Percentiles rank a stretch among this genome's conserved stretches.
phyloP scores from a whole-genome alignment of 495 filamentous ascomycete species.

The Cladorrhinum samala region DNA sequence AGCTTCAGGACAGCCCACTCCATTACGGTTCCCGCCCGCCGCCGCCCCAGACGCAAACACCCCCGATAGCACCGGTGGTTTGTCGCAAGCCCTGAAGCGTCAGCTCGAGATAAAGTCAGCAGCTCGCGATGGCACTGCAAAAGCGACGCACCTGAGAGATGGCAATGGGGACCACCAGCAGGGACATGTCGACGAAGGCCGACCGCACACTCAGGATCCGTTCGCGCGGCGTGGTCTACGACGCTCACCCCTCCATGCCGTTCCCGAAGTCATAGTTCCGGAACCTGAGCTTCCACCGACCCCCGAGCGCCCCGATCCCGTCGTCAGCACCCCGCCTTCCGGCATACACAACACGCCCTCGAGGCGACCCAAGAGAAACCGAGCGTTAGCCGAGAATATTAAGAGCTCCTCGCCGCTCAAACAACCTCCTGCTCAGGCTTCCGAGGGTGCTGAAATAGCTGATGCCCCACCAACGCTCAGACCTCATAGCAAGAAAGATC shows the following conservation, averaged over 20 bases:
- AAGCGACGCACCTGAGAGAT: constrained; percentile 34
- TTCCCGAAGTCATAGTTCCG: constrained; percentile 27
- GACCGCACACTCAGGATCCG: constrained; percentile 29
- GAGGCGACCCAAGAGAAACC: constrained; percentile 35
- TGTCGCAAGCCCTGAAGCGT: constrained; percentile 9
- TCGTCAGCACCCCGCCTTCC: constrained; percentile 43
- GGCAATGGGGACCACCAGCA: constrained; percentile 4
- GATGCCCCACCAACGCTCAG: too few species aligned
- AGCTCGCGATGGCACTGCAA: constrained; percentile 26
- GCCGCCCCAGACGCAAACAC: constrained; percentile 19
- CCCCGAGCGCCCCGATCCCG: constrained; percentile 53
- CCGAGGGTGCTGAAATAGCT: too few species aligned
- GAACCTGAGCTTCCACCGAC: constrained; percentile 70
- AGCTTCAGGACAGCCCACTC: constrained; percentile 18
- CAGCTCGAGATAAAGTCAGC: constrained; percentile 12
- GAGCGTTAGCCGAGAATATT: constrained; percentile 31
- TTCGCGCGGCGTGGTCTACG: constrained; percentile 31
- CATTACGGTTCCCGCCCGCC: constrained; percentile 24
- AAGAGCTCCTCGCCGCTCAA: constrained; percentile 43
- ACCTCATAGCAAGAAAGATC: too few species aligned
- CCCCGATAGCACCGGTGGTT: constrained; percentile 16
- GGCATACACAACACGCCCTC: constrained; percentile 52
- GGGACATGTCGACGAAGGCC: constrained; percentile 1
- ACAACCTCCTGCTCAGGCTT: constrained; percentile 21
- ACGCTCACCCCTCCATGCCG: constrained; percentile 33